A percentile compares a stretch with the other conserved stretches of the same genome.
phyloP scores from a whole-genome alignment of 2,329 filamentous ascomycete species.

The Parascedosporium putredinis region DNA sequence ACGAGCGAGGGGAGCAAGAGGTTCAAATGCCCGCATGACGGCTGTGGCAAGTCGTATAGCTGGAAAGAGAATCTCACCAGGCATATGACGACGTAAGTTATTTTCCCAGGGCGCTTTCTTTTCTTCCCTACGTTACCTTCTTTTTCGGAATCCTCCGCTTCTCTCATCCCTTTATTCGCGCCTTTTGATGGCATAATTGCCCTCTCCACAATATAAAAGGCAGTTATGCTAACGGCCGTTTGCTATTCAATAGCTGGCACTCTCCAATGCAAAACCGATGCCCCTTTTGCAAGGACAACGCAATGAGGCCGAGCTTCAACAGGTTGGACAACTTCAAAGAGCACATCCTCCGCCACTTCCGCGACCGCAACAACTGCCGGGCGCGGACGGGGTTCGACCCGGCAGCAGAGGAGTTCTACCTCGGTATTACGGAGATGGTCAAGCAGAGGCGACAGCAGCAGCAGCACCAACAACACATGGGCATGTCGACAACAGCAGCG shows the following conservation, averaged over 20 bases:
- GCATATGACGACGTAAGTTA: slow-evolving; percentile 6
- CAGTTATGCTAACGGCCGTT: no score
- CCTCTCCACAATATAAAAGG: no score
- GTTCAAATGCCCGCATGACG: slow-evolving; percentile 5
- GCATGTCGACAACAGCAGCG: neutral
- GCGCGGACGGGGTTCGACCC: slow-evolving; percentile 5
- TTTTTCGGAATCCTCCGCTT: neutral
- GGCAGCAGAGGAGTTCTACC: slow-evolving; percentile 2
- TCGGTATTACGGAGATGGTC: neutral
- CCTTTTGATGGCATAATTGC: no score
- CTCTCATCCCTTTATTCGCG: neutral
- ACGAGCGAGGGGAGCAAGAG: neutral
- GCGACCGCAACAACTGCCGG: slow-evolving; percentile 7
- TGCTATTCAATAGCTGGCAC: slow-evolving; percentile 3
- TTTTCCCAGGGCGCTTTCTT: no score
- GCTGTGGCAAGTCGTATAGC: slow-evolving; percentile 1
- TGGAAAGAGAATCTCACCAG: slow-evolving; percentile 9
- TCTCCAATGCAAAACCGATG: neutral
- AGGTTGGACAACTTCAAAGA: slow-evolving; percentile 16
- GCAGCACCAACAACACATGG: neutral
- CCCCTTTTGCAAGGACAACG: slow-evolving; percentile 8
- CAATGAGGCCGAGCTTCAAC: slow-evolving; percentile 8
- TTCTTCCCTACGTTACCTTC: no score
- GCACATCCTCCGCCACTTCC: slow-evolving; percentile 14
- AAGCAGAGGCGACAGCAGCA: slow-evolving; percentile 1